phyloP scores from a whole-genome alignment of 2,329 filamentous ascomycete genomes.

The Meredithiella fracta region DNA sequence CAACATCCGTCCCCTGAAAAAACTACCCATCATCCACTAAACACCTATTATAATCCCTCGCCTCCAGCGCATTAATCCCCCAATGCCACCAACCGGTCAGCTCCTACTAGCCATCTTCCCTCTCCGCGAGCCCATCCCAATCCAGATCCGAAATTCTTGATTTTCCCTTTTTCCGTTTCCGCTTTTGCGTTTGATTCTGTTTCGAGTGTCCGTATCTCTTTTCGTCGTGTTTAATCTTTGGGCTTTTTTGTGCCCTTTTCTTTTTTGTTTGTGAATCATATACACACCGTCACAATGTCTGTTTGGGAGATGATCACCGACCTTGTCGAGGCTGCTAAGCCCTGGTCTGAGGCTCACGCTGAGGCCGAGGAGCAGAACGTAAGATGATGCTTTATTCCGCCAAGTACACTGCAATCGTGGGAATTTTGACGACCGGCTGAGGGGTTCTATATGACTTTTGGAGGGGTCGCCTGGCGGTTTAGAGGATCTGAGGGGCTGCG shows the following conservation, averaged over 20 bases:
- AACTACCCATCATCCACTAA: background rate
- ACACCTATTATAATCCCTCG: background rate
- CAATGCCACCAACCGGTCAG: background rate
- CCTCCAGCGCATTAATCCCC: background rate
- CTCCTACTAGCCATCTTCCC: background rate
- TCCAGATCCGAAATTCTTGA: too few species aligned
- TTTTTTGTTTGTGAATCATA: constrained; percentile 5
- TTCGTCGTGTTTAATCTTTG: background rate
- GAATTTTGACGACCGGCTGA: background rate
- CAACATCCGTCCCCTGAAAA: background rate
- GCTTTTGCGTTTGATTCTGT: background rate
- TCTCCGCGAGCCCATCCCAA: background rate
- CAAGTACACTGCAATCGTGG: too few species aligned
- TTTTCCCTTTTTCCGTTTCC: background rate
- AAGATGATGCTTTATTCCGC: constrained; percentile 16
- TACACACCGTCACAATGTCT: constrained; percentile 36
- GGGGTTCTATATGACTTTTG: background rate
- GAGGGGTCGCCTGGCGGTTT: too few species aligned
- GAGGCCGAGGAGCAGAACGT: constrained; percentile 50
- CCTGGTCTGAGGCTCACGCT: constrained; percentile 48
- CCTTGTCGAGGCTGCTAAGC: constrained; percentile 46
- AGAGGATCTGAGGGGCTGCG: too few species aligned
- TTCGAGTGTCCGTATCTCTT: background rate
- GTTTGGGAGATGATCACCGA: constrained; percentile 50
- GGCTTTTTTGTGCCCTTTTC: constrained; percentile 6